These are phyloP conservation scores for Globisporangium nunn DNA, from an alignment of 352 stramenopile species.

Conservation along the genomic window DNA sequence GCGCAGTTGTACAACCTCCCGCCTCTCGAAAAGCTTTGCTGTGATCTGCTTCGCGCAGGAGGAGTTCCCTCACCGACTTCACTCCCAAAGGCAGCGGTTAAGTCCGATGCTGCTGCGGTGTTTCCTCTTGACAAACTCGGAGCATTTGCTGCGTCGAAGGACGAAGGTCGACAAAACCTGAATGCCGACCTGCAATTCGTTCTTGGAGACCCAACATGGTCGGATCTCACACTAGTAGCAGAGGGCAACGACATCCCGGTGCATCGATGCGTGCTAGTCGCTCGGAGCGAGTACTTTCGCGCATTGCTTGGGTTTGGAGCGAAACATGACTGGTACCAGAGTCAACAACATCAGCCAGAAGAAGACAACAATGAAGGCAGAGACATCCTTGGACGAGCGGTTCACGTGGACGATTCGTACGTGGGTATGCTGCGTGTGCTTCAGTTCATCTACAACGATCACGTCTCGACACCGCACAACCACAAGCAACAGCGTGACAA, in stretches of 20 bases:
- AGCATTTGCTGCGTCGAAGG: background rate
- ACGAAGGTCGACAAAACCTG: slow-evolving; percentile 14
- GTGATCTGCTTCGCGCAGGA: slow-evolving; percentile 5
- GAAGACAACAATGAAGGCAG: background rate
- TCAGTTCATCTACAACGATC: slow-evolving; percentile 72
- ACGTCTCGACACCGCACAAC: slow-evolving; percentile 6
- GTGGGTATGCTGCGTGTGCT: slow-evolving; percentile 41
- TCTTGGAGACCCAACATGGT: slow-evolving; percentile 33
- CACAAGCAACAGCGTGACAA: background rate
- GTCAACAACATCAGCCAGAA: background rate
- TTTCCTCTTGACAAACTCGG: background rate
- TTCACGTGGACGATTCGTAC: slow-evolving; percentile 60
- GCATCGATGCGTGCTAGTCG: slow-evolving; percentile 55
- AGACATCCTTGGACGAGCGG: background rate
- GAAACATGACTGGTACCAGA: slow-evolving; percentile 1
- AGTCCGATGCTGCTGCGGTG: background rate
- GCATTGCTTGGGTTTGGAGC: slow-evolving; percentile 35
- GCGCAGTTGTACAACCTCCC: slow-evolving; percentile 35
- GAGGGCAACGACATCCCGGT: slow-evolving; percentile 36
- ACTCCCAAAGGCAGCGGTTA: background rate
- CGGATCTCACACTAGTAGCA: slow-evolving; percentile 45
- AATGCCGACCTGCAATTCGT: slow-evolving; percentile 42
- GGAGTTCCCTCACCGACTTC: slow-evolving; percentile 13
- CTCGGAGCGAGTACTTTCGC: slow-evolving; percentile 67
- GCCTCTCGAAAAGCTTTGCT: slow-evolving; percentile 33